These are phyloP conservation scores for Starmera amethionina DNA, from an alignment of 805 yeast genomes.

Conservation along the genomic window DNA sequence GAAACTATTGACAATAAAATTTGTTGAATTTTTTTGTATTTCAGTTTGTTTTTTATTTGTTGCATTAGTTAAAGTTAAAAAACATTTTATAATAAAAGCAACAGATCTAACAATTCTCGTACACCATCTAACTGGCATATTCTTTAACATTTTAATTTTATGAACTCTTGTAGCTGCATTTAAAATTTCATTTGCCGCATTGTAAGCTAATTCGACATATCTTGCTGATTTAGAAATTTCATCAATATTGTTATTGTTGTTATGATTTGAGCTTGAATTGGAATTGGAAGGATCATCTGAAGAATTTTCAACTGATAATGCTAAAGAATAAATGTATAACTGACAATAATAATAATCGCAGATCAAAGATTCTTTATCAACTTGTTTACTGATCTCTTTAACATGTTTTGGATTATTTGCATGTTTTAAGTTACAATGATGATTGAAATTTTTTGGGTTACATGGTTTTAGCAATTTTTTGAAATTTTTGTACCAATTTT, in stretches of 20 bases:
- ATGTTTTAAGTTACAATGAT: slow-evolving; percentile 16
- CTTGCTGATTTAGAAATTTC: slow-evolving; percentile 66
- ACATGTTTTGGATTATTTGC: slow-evolving; percentile 23
- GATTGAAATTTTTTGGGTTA: slow-evolving; percentile 27
- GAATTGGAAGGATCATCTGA: slow-evolving; percentile 13
- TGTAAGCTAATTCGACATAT: slow-evolving; percentile 73
- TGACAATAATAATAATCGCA: slow-evolving; percentile 82
- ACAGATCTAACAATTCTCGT: slow-evolving; percentile 80
- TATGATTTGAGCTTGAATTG: slow-evolving; percentile 6
- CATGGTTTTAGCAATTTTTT: slow-evolving; percentile 42
- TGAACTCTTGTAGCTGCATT: slow-evolving; percentile 64
- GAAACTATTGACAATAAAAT: slow-evolving; percentile 22
- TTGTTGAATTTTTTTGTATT: slow-evolving; percentile 1
- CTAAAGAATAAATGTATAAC: slow-evolving; percentile 75
- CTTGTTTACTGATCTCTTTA: slow-evolving; percentile 20
- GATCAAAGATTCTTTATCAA: slow-evolving; percentile 63
- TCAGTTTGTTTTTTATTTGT: slow-evolving; percentile 5
- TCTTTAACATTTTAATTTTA: slow-evolving; percentile 49
- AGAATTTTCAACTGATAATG: slow-evolving; percentile 43
- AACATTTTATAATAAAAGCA: slow-evolving; percentile 83
- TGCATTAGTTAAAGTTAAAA: slow-evolving; percentile 45
- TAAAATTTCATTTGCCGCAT: slow-evolving; percentile 74
- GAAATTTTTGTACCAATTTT: slow-evolving; percentile 67
- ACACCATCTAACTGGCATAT: slow-evolving; percentile 91
- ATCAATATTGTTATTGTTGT: slow-evolving; percentile 39